Conservation (phyloP, 805 yeast species). For the Saccharomycopsis malanga region DNA sequence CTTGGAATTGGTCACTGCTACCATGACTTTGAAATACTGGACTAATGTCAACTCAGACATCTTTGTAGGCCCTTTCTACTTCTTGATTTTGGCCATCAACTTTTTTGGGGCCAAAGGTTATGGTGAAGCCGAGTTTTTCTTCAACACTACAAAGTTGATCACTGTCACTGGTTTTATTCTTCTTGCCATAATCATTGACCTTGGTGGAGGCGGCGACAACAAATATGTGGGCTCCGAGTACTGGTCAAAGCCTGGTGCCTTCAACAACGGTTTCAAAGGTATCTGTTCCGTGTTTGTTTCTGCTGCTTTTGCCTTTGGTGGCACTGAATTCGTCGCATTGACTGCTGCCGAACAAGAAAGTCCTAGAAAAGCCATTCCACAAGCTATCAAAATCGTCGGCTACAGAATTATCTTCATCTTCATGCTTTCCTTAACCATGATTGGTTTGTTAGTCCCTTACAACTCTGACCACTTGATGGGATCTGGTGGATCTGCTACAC, state of each 20-base stretch:
- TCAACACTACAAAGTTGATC: constrained; percentile 57
- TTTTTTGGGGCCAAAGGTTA: constrained; percentile 50
- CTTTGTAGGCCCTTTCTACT: constrained; percentile 47
- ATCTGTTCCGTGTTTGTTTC: constrained; percentile 45
- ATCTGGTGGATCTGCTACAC: constrained; percentile 42
- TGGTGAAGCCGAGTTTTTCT: constrained; percentile 59
- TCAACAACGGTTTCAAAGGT: constrained; percentile 49
- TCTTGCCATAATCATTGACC: constrained; percentile 39
- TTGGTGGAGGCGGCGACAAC: constrained; percentile 36
- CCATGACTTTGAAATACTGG: constrained; percentile 59
- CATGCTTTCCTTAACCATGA: constrained; percentile 43
- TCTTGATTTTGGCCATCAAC: constrained; percentile 40
- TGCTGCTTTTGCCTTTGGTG: constrained; percentile 57
- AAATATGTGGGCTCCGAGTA: constrained; percentile 45
- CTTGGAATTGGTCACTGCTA: constrained; percentile 57
- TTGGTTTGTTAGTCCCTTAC: constrained; percentile 59
- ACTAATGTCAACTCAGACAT: constrained; percentile 46
- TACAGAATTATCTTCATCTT: constrained; percentile 59
- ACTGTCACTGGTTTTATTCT: constrained; percentile 55
- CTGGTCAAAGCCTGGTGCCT: constrained; percentile 51
- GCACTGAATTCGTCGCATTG: constrained; percentile 51
- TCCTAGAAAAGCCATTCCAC: constrained; percentile 51
- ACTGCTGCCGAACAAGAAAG: constrained; percentile 45
- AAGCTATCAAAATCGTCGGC: constrained; percentile 58
- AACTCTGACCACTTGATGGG: constrained; percentile 44